Evolutionary conservation across 2,329 filamentous ascomycete species (phyloP).

Genomic region (Zasmidium angulare): DNA sequence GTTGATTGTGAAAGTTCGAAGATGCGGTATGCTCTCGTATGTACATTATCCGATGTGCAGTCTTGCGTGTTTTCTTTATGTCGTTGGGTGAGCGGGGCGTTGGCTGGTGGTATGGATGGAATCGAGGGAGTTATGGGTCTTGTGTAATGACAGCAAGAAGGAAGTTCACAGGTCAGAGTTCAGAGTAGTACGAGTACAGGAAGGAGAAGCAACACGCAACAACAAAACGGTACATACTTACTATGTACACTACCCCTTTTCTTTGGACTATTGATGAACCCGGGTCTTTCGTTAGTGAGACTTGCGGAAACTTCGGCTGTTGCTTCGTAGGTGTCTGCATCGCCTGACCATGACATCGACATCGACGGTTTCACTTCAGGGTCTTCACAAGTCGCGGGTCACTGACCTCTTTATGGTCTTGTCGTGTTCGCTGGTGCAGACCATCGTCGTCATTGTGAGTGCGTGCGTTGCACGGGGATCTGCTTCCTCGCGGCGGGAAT

Average conservation of each 20-base stretch:
- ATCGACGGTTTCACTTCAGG: not conserved
- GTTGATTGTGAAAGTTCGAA: not conserved
- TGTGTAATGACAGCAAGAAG: not conserved
- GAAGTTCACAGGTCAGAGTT: not conserved
- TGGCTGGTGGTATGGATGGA: not conserved
- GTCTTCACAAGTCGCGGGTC: not conserved
- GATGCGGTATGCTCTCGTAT: not conserved
- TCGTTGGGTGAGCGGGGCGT: not conserved
- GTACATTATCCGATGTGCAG: slow-evolving; percentile 5
- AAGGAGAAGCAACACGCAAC: not conserved
- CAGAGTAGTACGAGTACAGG: not conserved
- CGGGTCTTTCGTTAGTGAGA: not conserved
- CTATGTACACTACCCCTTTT: not conserved
- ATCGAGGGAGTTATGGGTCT: not conserved
- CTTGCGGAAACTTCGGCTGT: not conserved
- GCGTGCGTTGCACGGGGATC: not conserved
- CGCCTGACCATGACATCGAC: not conserved
- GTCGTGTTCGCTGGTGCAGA: not conserved
- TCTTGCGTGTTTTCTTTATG: not conserved
- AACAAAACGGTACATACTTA: not conserved
- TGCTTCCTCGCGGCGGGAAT: too few relatives aligned
- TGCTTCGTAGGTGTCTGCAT: not conserved
- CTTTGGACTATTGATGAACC: not conserved
- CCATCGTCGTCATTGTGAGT: not conserved
- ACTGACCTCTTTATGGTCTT: not conserved